These are phyloP conservation scores for Astrothelium macrocarpum DNA, from an alignment of 495 filamentous ascomycete species.

Conservation along the genomic window DNA sequence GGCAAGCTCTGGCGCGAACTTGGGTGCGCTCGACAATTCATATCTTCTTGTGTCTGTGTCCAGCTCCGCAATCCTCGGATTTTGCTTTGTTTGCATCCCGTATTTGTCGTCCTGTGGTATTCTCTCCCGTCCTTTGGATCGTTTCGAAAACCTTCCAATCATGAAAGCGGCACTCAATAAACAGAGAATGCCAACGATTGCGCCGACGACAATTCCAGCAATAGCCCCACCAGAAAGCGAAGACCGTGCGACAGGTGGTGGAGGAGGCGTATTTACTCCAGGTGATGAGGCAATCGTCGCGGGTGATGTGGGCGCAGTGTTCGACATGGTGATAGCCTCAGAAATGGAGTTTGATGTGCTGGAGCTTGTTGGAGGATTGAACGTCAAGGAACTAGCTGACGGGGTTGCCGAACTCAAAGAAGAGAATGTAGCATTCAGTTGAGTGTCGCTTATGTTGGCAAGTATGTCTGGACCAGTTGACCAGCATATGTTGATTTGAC, in stretches of 20 bases:
- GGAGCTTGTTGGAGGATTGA: background rate
- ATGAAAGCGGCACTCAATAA: background rate
- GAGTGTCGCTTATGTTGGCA: background rate
- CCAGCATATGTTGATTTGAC: background rate
- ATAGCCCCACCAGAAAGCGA: background rate
- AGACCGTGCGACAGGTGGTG: background rate
- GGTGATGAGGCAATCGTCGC: background rate
- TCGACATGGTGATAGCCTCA: background rate
- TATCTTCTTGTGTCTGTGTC: background rate
- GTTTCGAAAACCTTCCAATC: background rate
- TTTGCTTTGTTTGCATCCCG: background rate
- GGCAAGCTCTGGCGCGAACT: background rate
- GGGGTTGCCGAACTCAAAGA: background rate
- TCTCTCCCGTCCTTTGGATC: background rate
- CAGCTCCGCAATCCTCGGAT: background rate
- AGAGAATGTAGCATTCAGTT: background rate
- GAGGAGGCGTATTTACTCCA: background rate
- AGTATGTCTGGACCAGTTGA: background rate
- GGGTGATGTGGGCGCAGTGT: background rate
- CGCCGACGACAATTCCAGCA: background rate
- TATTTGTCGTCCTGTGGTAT: background rate
- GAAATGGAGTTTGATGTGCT: background rate
- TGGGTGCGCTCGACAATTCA: background rate
- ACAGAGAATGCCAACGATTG: background rate
- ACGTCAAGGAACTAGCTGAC: background rate